Base-by-base conservation (phyloP, 352 stramenopile genomes). In the Phytophthora pistaciae region DNA sequence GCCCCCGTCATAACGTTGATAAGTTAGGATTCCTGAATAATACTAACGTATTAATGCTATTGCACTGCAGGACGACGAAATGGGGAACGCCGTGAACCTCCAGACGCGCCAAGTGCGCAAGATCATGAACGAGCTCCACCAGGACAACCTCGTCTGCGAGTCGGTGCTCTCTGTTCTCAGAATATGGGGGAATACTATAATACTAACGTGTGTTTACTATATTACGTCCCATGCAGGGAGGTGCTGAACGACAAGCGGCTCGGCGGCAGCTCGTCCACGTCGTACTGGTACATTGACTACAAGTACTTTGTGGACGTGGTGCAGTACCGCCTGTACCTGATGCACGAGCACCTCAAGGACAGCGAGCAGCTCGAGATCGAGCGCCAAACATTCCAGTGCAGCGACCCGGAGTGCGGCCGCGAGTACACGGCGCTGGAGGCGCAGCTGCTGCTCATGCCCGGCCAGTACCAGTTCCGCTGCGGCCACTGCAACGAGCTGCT, bases 221-320 rank as follows among this genome's bases (percentile, higher is more conserved):
- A n/a, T 20, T 54, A 8, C n/a, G n/a, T 46, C 21, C 25, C 18
- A 33, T 33, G 29, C 33, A 96, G 90, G 56, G 88, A 96, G 61
- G 88, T 94, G 62, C 77, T 96, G 25, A 96, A 96, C 59, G 90
- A 96, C 83, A 96, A 96, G 74, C 80, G 86, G 2, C 31, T 84
- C 5, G 88, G 88, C 40, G 90, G 90, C n/a, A 94, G 87, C 61
- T 95, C 88, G 44, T 96, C 90, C 58, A 94, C 87, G 50, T 94
- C 88, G 57, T 96, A 96, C 71, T 96, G 90, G 90, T 96, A 97
- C 79, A 97, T 97, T 78, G 90, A 97, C 82, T 97, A 96, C 85
- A 97, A 97, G 72, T 95, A 97, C 74, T 96, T 97, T 77, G 88
- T 95, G 50, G 89, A 97, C 65, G 89, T 97, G 61, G 88, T 97